A percentile compares a stretch with the other conserved stretches of the same genome.
phyloP scores from a whole-genome alignment of 2,329 filamentous ascomycete genomes.

The Bipolaris sorokiniana region DNA sequence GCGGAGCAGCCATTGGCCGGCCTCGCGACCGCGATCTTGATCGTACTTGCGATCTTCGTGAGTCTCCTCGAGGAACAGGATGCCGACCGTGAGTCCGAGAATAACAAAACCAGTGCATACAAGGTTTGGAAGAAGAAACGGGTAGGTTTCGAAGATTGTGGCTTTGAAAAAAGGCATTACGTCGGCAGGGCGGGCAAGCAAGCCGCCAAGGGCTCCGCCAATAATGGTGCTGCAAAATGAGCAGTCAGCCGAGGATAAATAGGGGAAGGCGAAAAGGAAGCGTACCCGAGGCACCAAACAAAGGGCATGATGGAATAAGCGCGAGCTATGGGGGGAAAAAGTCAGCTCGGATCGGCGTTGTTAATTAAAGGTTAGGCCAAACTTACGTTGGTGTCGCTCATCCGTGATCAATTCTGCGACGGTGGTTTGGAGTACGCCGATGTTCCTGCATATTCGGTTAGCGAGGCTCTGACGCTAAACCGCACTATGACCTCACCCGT shows the following conservation, averaged over 20 bases:
- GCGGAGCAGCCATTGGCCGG: slow-evolving; percentile 71
- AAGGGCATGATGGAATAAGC: slow-evolving; percentile 98
- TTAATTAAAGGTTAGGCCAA: slow-evolving; percentile 14
- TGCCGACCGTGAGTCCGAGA: slow-evolving; percentile 75
- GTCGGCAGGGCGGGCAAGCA: slow-evolving; percentile 83
- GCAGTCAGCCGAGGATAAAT: slow-evolving; percentile 31
- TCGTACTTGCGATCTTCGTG: slow-evolving; percentile 80
- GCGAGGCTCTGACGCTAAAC: slow-evolving; percentile 32
- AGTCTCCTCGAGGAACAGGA: slow-evolving; percentile 92
- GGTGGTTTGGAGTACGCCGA: slow-evolving; percentile 92
- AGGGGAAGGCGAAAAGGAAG: slow-evolving; percentile 24
- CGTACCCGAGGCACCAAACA: slow-evolving; percentile 91
- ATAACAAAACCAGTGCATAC: slow-evolving; percentile 82
- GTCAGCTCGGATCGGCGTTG: slow-evolving; percentile 30
- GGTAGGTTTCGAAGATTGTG: slow-evolving; percentile 83
- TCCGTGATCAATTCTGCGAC: slow-evolving; percentile 92
- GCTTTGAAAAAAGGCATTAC: slow-evolving; percentile 82
- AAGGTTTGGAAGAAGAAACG: slow-evolving; percentile 91
- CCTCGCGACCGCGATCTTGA: slow-evolving; percentile 75
- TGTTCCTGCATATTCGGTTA: slow-evolving; percentile 68
- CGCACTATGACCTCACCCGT: slow-evolving; percentile 69
- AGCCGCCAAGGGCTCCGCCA: slow-evolving; percentile 88
- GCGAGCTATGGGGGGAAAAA: slow-evolving; percentile 63
- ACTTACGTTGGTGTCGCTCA: slow-evolving; percentile 88
- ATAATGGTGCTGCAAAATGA: slow-evolving; percentile 74